These are phyloP conservation scores for Xenosphaeropsis pyriputrescens DNA, from an alignment of 2,329 filamentous ascomycete genomes.

Conservation along the genomic window DNA sequence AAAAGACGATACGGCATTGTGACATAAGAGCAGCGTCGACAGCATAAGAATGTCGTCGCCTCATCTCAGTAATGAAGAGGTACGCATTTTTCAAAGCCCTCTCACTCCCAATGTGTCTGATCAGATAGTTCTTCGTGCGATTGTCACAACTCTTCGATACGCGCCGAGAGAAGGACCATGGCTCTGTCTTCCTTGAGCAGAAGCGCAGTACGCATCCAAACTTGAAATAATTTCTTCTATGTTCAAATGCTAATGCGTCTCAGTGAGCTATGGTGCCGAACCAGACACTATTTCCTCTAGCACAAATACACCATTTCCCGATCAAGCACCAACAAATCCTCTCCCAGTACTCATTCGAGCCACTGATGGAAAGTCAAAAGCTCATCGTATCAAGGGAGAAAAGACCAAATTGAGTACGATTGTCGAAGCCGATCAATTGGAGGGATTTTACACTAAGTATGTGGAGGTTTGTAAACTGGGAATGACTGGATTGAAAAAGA, in stretches of 20 bases:
- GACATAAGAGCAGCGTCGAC: background rate
- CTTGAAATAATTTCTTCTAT: constrained; percentile 1
- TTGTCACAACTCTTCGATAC: constrained; percentile 53
- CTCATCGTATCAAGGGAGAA: constrained; percentile 26
- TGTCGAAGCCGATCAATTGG: constrained; percentile 61
- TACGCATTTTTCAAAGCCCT: constrained; percentile 12
- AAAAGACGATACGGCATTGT: too few species aligned
- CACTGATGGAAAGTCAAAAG: constrained; percentile 57
- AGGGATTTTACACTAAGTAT: constrained; percentile 71
- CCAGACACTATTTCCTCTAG: constrained; percentile 13
- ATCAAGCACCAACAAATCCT: constrained; percentile 41
- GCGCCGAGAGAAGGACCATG: constrained; percentile 55
- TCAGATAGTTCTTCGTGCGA: constrained; percentile 54
- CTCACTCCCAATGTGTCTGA: constrained; percentile 3
- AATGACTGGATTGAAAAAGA: constrained; percentile 82
- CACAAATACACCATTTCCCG: constrained; percentile 34
- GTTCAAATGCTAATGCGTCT: constrained; percentile 5
- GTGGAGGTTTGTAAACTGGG: constrained; percentile 82
- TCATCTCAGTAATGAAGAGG: constrained; percentile 48
- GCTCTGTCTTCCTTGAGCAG: constrained; percentile 60
- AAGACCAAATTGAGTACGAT: constrained; percentile 72
- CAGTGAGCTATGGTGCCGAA: constrained; percentile 14
- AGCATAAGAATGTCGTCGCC: constrained; percentile 25
- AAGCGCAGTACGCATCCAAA: constrained; percentile 45
- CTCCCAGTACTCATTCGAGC: constrained; percentile 70